A percentile compares a stretch with the other conserved stretches of the same genome.
Evolutionary conservation across 164 flowering plant genomes (phyloP).

Genomic region (Cinnamomum chago): DNA sequence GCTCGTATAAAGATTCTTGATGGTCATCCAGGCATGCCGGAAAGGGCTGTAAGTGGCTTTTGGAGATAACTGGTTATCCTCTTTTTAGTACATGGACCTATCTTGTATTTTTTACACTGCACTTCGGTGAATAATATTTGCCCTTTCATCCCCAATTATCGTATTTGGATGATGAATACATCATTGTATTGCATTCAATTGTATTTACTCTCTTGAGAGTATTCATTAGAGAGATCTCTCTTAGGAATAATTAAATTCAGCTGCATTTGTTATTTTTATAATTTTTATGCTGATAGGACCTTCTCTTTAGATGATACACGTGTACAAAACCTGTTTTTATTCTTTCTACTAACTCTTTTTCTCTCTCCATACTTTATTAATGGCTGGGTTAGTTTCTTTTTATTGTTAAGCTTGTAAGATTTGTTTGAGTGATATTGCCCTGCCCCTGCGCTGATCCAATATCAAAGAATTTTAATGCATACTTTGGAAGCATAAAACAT

Average conservation of each 20-base stretch:
- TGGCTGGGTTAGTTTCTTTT: not conserved
- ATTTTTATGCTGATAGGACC: no score
- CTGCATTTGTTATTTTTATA: no score
- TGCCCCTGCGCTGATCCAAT: not conserved
- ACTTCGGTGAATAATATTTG: no score
- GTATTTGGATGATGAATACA: no score
- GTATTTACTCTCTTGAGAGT: no score
- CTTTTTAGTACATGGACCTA: not conserved
- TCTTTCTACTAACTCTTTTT: not conserved
- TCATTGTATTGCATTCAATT: no score
- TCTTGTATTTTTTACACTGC: not conserved
- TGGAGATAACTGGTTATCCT: not conserved
- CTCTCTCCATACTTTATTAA: not conserved
- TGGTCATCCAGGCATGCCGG: constrained; percentile 84
- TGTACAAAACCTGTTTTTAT: not conserved
- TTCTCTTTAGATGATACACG: no score
- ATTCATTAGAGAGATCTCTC: no score
- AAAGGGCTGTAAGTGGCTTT: constrained; percentile 81
- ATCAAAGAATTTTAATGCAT: not conserved
- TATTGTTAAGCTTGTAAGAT: not conserved
- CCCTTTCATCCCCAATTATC: no score
- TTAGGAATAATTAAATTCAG: no score
- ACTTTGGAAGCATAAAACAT: not conserved
- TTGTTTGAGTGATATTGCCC: no score
- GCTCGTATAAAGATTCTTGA: constrained; percentile 96